Conservation (phyloP, 306 rosid species). For the Parietaria judaica region DNA sequence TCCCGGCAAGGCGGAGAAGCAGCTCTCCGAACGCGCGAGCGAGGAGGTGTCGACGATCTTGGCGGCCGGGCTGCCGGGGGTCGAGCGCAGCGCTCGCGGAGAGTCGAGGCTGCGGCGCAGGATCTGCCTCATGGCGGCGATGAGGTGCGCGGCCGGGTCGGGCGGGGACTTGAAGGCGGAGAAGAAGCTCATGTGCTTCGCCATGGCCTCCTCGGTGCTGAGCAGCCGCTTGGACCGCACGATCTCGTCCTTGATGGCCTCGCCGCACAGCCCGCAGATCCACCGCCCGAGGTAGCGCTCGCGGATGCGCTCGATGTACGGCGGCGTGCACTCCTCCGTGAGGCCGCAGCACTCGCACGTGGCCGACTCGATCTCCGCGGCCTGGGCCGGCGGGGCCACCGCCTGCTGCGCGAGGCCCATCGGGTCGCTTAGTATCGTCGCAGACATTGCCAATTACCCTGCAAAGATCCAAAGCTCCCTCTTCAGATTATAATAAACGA, state of each 20-base stretch:
- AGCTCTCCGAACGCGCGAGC: slow-evolving; percentile 64
- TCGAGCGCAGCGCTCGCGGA: slow-evolving; percentile 52
- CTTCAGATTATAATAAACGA: neutral
- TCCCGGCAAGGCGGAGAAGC: slow-evolving; percentile 52
- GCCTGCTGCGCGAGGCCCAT: slow-evolving; percentile 42
- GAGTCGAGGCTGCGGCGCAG: slow-evolving; percentile 73
- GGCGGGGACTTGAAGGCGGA: slow-evolving; percentile 65
- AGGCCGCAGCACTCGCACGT: slow-evolving; percentile 87
- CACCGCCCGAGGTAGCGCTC: slow-evolving; percentile 66
- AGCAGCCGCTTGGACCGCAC: slow-evolving; percentile 59
- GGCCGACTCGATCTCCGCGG: slow-evolving; percentile 59
- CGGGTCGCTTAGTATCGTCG: slow-evolving; percentile 57
- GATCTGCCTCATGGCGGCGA: slow-evolving; percentile 82
- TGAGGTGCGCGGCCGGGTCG: slow-evolving; percentile 64
- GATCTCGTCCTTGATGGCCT: slow-evolving; percentile 84
- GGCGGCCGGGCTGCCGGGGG: slow-evolving; percentile 49
- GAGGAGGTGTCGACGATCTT: slow-evolving; percentile 26
- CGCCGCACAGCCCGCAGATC: slow-evolving; percentile 89
- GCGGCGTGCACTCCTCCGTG: slow-evolving; percentile 86
- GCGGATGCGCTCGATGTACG: slow-evolving; percentile 61
- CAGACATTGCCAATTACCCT: slow-evolving; percentile 61
- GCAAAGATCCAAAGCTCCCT: neutral
- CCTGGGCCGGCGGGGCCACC: slow-evolving; percentile 26
- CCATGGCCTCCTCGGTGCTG: slow-evolving; percentile 80
- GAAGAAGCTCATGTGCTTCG: slow-evolving; percentile 68